These are phyloP conservation scores for Xylariaceae sp. DNA, from an alignment of 2,329 filamentous ascomycete species.

Conservation along the genomic window DNA sequence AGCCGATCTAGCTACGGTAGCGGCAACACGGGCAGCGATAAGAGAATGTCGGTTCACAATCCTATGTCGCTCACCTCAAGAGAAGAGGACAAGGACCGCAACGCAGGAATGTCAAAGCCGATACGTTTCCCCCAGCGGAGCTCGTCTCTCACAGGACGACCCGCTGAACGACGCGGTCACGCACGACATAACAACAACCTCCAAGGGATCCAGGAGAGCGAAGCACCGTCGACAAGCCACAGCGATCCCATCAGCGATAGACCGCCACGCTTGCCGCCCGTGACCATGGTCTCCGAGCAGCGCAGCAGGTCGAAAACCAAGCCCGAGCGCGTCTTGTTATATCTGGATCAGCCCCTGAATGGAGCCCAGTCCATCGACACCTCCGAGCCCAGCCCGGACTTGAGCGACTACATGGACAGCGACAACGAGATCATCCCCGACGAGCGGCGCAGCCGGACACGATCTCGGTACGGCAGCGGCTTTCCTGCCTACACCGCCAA, in stretches of 20 bases:
- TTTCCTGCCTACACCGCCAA: neutral
- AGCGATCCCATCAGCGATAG: neutral
- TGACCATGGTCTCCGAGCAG: neutral
- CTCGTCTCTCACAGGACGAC: neutral
- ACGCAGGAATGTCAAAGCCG: slow-evolving; percentile 5
- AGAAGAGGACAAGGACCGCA: neutral
- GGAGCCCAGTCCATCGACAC: slow-evolving; percentile 21
- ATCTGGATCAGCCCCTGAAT: slow-evolving; percentile 25
- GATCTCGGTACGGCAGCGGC: slow-evolving; percentile 11
- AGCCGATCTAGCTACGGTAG: slow-evolving; percentile 8
- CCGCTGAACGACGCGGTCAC: neutral
- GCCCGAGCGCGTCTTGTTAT: slow-evolving; percentile 28
- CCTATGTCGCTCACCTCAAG: slow-evolving; percentile 1
- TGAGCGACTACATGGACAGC: slow-evolving; percentile 24
- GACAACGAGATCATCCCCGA: slow-evolving; percentile 16
- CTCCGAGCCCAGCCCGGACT: slow-evolving; percentile 26
- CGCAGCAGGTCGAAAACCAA: neutral
- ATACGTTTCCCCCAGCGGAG: neutral
- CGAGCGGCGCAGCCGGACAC: slow-evolving; percentile 17
- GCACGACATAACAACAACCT: neutral
- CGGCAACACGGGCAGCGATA: slow-evolving; percentile 7
- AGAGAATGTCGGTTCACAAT: neutral
- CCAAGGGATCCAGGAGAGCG: neutral
- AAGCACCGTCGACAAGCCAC: neutral
- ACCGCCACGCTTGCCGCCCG: neutral